These are phyloP conservation scores for Mycena sp. DNA, from an alignment of 1,284 basidiomycete species.

Conservation along the genomic window DNA sequence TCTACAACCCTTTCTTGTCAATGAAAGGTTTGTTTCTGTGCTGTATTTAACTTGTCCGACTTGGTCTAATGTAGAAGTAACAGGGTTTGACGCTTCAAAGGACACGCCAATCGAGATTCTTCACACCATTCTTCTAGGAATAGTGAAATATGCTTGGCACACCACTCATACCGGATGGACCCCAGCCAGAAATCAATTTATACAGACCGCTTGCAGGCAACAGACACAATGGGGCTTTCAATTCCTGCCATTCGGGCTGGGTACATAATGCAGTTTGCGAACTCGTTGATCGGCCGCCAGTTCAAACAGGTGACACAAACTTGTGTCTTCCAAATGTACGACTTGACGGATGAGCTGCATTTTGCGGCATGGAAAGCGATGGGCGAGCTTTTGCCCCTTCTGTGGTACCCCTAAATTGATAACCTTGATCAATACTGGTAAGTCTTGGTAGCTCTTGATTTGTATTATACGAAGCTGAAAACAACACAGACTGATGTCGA, in stretches of 20 bases:
- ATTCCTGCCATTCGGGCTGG: slow-evolving; percentile 37
- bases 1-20: slow-evolving; percentile 25
- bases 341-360: slow-evolving; percentile 11
- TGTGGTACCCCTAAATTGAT: slow-evolving; percentile 49
- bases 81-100: slow-evolving; percentile 41
- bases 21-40: background rate
- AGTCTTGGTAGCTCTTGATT: background rate
- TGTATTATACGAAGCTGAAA: background rate
- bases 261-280: slow-evolving; percentile 46
- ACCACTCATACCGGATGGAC: slow-evolving; percentile 36
- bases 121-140: slow-evolving; percentile 48
- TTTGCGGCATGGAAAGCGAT: slow-evolving; percentile 43
- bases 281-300: slow-evolving; percentile 48
- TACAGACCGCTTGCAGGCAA: slow-evolving; percentile 37
- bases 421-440: slow-evolving; percentile 44
- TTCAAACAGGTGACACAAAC: slow-evolving; percentile 48
- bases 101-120: slow-evolving; percentile 50
- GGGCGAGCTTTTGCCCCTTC: slow-evolving; percentile 43
- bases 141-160: slow-evolving; percentile 50
- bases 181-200: slow-evolving; percentile 37
- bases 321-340: slow-evolving; percentile 40
- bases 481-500: slow-evolving; percentile 40
- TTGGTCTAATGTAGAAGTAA: background rate
- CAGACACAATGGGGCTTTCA: slow-evolving; percentile 40
- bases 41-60: background rate